Percentiles rank a stretch among this genome's conserved stretches.
Evolutionary conservation across 176 grass and related monocot genomes (phyloP).

Genomic region (Carex scoparia): DNA sequence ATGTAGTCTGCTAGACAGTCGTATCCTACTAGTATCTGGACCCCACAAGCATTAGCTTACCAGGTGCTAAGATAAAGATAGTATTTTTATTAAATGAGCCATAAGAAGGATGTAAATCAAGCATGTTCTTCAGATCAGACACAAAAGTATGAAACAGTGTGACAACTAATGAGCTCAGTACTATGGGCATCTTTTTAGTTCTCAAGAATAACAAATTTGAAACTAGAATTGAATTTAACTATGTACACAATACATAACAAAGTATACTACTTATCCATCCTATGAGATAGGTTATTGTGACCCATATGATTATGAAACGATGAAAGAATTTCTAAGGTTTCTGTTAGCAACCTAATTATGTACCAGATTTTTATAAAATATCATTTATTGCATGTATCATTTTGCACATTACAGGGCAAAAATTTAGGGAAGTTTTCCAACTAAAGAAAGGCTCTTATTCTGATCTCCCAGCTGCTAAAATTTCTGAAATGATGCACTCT

Average conservation of each 20-base stretch:
- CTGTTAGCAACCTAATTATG: neutral
- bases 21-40: neutral
- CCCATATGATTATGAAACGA: neutral
- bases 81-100: neutral
- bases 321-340: neutral
- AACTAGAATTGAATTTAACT: neutral
- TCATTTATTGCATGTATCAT: neutral
- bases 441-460: constrained; percentile 61
- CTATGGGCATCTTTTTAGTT: neutral
- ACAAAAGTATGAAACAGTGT: neutral
- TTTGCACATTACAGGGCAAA: constrained; percentile 51
- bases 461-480: constrained; percentile 68
- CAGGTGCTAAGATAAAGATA: neutral
- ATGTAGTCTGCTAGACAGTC: neutral
- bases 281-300: neutral
- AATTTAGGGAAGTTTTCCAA: constrained; percentile 62
- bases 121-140: neutral
- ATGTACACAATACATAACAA: neutral
- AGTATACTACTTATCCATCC: neutral
- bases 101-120: neutral
- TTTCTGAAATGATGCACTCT: constrained; percentile 90
- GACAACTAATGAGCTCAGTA: neutral
- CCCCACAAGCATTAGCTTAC: neutral
- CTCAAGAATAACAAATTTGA: neutral
- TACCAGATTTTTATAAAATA: neutral